Percentiles rank a stretch among this genome's conserved stretches.
Evolutionary conservation across 371 early-diverging fungal species (phyloP).

Genomic region (Syncephalis fuscata): DNA sequence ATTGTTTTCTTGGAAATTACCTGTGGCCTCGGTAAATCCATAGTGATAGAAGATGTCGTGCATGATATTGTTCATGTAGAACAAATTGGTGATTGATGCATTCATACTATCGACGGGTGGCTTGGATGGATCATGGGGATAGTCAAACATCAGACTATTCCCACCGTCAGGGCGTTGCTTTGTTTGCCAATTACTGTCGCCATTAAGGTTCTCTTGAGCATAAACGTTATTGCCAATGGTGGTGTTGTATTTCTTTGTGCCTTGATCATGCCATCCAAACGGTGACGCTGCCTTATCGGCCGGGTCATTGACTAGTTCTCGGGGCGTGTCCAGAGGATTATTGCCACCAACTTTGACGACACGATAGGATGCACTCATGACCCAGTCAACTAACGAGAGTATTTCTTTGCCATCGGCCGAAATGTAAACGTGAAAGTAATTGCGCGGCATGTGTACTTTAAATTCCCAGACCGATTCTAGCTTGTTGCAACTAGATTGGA

Average conservation of each 20-base stretch:
- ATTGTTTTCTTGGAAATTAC: constrained; percentile 13
- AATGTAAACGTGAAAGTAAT: constrained; percentile 79
- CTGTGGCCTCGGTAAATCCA: constrained; percentile 11
- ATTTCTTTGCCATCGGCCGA: constrained; percentile 54
- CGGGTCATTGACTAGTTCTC: constrained; percentile 50
- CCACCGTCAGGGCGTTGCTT: constrained; percentile 62
- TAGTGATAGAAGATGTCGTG: constrained; percentile 10
- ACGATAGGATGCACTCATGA: constrained; percentile 44
- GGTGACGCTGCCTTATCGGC: constrained; percentile 55
- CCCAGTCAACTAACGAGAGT: constrained; percentile 73
- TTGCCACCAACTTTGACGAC: constrained; percentile 73
- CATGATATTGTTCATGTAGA: constrained; percentile 78
- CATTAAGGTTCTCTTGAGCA: constrained; percentile 50
- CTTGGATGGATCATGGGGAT: constrained; percentile 37
- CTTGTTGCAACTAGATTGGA: background rate
- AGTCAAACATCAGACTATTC: constrained; percentile 51
- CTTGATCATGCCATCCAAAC: constrained; percentile 60
- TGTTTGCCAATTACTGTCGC: constrained; percentile 48
- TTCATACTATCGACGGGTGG: constrained; percentile 60
- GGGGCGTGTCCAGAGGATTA: constrained; percentile 35
- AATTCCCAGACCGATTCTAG: constrained; percentile 66
- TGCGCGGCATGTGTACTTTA: constrained; percentile 65
- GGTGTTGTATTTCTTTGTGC: constrained; percentile 37
- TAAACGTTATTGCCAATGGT: constrained; percentile 73
- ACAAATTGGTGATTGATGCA: constrained; percentile 79